These are phyloP conservation scores for Violaceomyces palustris DNA, from an alignment of 1,284 basidiomycete species.

Conservation along the genomic window DNA sequence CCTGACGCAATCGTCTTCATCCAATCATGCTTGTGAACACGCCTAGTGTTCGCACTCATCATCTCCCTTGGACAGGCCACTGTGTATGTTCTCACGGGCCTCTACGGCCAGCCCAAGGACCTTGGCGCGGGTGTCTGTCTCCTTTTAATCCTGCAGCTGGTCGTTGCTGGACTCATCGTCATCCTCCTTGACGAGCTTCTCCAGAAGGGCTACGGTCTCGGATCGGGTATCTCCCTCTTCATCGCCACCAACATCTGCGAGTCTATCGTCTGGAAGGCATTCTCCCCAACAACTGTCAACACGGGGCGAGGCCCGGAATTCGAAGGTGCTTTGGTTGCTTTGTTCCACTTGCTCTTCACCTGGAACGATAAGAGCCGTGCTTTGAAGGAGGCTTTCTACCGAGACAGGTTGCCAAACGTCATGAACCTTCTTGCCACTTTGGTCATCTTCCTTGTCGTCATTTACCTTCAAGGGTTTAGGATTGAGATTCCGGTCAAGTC, in stretches of 20 bases:
- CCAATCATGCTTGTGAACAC: too few species aligned
- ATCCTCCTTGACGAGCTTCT: conserved; percentile 97
- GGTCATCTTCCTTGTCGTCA: conserved; percentile 86
- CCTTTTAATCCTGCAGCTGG: conserved; percentile 88
- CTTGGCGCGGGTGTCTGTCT: conserved; percentile 93
- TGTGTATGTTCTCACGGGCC: conserved; percentile 92
- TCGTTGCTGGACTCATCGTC: conserved; percentile 90
- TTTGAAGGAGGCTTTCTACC: conserved; percentile 95
- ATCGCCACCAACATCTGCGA: conserved; percentile 99
- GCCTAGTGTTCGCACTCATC: conserved; percentile 95
- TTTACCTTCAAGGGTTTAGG: conserved; percentile 97
- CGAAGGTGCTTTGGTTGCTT: conserved; percentile 88
- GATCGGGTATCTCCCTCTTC: conserved; percentile 96
- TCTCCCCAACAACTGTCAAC: conserved; percentile 96
- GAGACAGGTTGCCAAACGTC: conserved; percentile 91
- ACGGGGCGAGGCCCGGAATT: conserved; percentile 97
- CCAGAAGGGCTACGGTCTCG: conserved; percentile 97
- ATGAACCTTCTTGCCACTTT: conserved; percentile 95
- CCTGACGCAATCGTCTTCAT: not conserved
- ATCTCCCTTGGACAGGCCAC: conserved; percentile 95
- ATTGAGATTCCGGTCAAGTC: conserved; percentile 98
- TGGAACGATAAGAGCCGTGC: conserved; percentile 98
- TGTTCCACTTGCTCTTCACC: conserved; percentile 96
- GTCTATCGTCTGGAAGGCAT: conserved; percentile 98
- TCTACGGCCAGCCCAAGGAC: conserved; percentile 89